Conservation (phyloP, 331 rosid species). For the Saraca asoca region DNA sequence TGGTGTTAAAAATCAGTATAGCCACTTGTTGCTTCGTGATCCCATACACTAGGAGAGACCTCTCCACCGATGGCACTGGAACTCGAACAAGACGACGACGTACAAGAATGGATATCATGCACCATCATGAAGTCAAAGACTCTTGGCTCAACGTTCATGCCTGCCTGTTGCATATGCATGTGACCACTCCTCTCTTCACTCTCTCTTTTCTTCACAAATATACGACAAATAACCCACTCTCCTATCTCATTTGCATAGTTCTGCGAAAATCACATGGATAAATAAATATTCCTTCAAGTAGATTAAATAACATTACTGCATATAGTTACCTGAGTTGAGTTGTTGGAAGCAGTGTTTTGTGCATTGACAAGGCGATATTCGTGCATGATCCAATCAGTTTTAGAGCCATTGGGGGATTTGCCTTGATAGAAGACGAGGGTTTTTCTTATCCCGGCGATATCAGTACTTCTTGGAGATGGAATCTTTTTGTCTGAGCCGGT, state of each 20-base stretch:
- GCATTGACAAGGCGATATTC: constrained; percentile 65
- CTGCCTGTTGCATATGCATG: constrained; percentile 11
- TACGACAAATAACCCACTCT: constrained; percentile 78
- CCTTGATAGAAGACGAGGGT: constrained; percentile 65
- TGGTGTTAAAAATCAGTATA: neutral
- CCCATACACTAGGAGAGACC: constrained; percentile 47
- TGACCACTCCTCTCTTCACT: constrained; percentile 23
- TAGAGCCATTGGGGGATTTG: constrained; percentile 59
- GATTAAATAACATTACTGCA: neutral
- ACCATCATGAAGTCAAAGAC: constrained; percentile 48
- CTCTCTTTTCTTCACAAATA: constrained; percentile 56
- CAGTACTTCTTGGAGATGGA: constrained; percentile 41
- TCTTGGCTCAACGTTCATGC: constrained; percentile 4
- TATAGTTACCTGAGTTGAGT: constrained; percentile 41
- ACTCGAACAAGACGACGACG: constrained; percentile 72
- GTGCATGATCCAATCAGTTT: constrained; percentile 84
- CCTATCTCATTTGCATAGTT: constrained; percentile 44
- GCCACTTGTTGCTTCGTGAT: constrained; percentile 48
- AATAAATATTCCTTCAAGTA: neutral
- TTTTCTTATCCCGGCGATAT: constrained; percentile 64
- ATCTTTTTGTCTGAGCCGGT: constrained; percentile 72
- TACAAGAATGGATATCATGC: constrained; percentile 34
- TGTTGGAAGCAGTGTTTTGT: constrained; percentile 5
- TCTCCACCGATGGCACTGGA: constrained; percentile 44
- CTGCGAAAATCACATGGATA: constrained; percentile 37